Base-by-base conservation (phyloP, 176 grass and related monocot genomes). In the Dendrocalamus sinicus region DNA sequence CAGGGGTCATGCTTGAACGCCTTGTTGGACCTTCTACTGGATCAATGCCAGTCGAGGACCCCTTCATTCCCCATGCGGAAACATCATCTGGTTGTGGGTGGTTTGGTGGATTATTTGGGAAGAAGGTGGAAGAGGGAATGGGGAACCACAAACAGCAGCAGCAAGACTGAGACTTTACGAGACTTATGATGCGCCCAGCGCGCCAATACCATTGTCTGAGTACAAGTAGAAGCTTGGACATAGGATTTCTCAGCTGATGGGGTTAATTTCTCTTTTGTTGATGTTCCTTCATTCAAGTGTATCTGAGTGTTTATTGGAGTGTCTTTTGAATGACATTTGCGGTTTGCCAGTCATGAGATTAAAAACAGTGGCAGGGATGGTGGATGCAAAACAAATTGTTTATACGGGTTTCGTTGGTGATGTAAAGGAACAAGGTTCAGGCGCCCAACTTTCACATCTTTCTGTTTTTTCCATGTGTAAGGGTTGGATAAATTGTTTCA, bases 71-170 rank as follows among this genome's bases (percentile, higher is more conserved):
- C 12, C 32, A 19, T 47, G 40, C 17, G 1, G 67, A 85, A 50
- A 17, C 40, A 43, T 57, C 45, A 17, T 37, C 63, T 46, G 17
- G 9, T 57, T 10, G 23, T 40, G 67, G 13, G 17, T 77, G 22
- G 23, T 76, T 80, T 41, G 76, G 52, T 47, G 68, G 68, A 20
- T 69, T 85, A 14, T 92, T 80, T 23, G 26, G 53, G n/a, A 67
- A 48, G 66, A 73, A 74, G 51, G 44, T 67, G 46, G 32, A 81
- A 75, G 50, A 51, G 32, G 32, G 32, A 4, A 35, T 35, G 32
- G 37, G 44, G 37, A 80, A 45, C n/a, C 51, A 8, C 32, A 86
- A 72, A 55, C 57, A 66, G 72, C 26, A 75, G 52, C 59, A 57
- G 44, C 61, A 79, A 79, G 20, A 55, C 43, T 53, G 78, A 17